Base-by-base conservation (phyloP, 345 rosid species). In the Hevea brasiliensis region DNA sequence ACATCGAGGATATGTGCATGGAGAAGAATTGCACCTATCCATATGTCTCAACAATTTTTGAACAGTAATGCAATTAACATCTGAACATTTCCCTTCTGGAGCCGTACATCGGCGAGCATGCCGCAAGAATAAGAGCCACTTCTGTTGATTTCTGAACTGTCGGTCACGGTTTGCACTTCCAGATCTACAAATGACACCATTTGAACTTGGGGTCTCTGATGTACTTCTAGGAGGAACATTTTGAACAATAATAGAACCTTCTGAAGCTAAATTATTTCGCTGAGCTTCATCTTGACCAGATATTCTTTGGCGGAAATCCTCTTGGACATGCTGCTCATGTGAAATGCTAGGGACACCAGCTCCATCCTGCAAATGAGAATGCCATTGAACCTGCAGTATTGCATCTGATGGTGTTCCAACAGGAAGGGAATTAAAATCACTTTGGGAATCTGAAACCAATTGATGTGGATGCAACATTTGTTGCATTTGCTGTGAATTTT, bases 51-150 rank as follows among this genome's bases (percentile, higher is more conserved):
- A 87, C 82, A 95, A 77, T 61, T 82, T 81, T 77, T 84, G 91
- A 51, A 77, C 97, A 53, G 78, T 84, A 59, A 81, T 69, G 65
- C 99, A 92, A 79, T 87, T 76, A 67, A n/a, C 67, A 12, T 84
- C 94, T 42, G 50, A 87, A 80, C 99, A 95, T 81, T 85, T 87
- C 72, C 97, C 99, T 83, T 88, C 96, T 32, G 94, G 89, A 35
- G 90, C 85, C 67, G 87, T 72, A 82, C 99, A 95, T 69, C 78
- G 71, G 45, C 91, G 89, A 60, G 99, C 98, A 87, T 95, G 99
- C 61, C 88, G 83, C 78, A 95, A 78, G 79, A 92, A 85, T 81
- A 95, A 77, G 75, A 95, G 91, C 99, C 99, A 95, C 75, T 77
- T 89, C 81, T 81, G 86, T 78, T 95, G 99, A 76, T 87, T 83